Evolutionary conservation across 139 green algal genomes (phyloP).

Genomic region (Coelastrella sp.): DNA sequence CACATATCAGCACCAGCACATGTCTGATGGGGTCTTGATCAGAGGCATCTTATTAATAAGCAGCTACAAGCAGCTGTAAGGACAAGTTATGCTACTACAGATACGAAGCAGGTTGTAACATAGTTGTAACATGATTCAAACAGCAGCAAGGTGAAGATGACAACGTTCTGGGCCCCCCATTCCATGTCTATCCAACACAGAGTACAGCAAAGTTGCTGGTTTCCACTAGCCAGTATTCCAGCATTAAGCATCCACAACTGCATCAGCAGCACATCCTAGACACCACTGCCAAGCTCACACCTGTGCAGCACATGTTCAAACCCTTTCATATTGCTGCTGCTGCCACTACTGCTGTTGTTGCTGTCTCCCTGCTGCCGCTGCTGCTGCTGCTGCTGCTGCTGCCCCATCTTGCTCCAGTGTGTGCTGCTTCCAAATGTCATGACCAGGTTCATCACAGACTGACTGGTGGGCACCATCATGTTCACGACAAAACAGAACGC

Average conservation of each 20-base stretch:
- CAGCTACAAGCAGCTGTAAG: too few relatives aligned
- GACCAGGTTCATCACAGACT: constrained; percentile 27
- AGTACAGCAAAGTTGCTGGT: too few relatives aligned
- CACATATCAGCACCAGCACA: background rate
- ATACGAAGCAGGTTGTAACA: too few relatives aligned
- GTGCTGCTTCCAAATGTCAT: constrained; percentile 43
- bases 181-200: too few relatives aligned
- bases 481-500: constrained; percentile 35
- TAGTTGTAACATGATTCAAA: too few relatives aligned
- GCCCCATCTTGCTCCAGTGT: background rate
- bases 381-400: constrained; percentile 20
- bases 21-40: too few relatives aligned
- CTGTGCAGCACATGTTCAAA: constrained; percentile 30
- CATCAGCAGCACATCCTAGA: background rate
- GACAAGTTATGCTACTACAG: too few relatives aligned
- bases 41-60: too few relatives aligned
- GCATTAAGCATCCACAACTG: too few relatives aligned
- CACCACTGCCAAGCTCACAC: background rate
- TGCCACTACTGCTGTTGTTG: constrained; percentile 1
- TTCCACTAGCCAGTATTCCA: too few relatives aligned
- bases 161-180: too few relatives aligned
- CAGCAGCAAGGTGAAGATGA: too few relatives aligned
- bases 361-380: background rate
- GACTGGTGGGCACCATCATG: constrained; percentile 39
- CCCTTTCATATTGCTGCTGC: background rate